Percentiles rank a stretch among this genome's conserved stretches.
Conservation (phyloP, 164 flowering plant genomes). For the Dillenia suffruticosa region DNA sequence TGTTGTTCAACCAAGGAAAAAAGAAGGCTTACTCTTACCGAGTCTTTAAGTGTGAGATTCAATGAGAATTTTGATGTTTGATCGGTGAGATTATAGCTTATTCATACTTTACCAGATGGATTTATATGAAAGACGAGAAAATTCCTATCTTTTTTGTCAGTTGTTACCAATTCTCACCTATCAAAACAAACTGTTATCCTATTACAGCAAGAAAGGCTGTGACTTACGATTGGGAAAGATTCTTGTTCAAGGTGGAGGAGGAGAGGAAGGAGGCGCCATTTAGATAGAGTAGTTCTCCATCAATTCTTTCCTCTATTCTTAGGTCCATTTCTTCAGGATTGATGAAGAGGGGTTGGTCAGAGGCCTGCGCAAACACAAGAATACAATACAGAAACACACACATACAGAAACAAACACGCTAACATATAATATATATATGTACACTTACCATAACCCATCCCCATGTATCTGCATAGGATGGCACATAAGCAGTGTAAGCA, state of each 20-base stretch:
- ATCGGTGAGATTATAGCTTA: no score
- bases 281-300: constrained; percentile 58
- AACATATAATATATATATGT: no score
- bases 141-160: no score
- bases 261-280: constrained; percentile 61
- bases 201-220: neutral
- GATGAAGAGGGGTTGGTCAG: constrained; percentile 59
- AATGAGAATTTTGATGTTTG: no score
- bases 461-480: constrained; percentile 93
- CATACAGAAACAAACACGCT: neutral
- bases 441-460: constrained; percentile 88
- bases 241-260: constrained; percentile 66
- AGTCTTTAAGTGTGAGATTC: no score
- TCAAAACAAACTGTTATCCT: no score
- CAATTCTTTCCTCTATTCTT: constrained; percentile 55
- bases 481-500: constrained; percentile 82
- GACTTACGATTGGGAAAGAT: constrained; percentile 53
- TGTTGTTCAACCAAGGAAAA: no score
- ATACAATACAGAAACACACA: neutral
- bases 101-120: no score
- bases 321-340: constrained; percentile 53
- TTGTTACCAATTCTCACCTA: no score
- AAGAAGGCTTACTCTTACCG: no score
- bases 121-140: no score
- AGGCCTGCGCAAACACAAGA: constrained; percentile 39